A percentile compares a stretch with the other conserved stretches of the same genome.
These are phyloP conservation scores for Quercus parvula DNA, from an alignment of 306 rosid genomes.

Conservation along the genomic window DNA sequence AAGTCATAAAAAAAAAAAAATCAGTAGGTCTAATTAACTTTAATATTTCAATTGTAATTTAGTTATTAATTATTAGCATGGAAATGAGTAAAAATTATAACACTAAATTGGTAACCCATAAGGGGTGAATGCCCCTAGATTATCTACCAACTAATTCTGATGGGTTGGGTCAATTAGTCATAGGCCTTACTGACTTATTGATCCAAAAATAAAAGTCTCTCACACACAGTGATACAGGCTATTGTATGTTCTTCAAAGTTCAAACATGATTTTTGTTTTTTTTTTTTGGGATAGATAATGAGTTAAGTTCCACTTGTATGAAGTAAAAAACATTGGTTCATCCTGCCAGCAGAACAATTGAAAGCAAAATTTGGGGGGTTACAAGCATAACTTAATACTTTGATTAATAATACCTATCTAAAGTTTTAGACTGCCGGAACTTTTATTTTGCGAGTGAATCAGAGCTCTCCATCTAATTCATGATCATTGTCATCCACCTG, in stretches of 20 bases:
- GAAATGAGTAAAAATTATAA: too few species aligned
- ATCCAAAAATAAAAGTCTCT: background rate
- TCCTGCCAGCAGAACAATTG: background rate
- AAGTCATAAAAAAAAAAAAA: too few species aligned
- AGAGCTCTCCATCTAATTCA: slow-evolving; percentile 58
- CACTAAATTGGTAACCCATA: too few species aligned
- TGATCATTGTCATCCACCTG: slow-evolving; percentile 23
- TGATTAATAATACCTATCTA: background rate
- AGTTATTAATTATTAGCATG: too few species aligned
- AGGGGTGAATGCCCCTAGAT: too few species aligned
- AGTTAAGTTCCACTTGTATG: too few species aligned
- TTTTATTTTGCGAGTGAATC: slow-evolving; percentile 9
- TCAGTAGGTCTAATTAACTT: too few species aligned
- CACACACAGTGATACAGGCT: background rate
- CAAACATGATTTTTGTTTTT: too few species aligned
- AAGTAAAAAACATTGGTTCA: background rate
- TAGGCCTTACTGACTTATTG: too few species aligned
- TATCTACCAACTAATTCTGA: too few species aligned
- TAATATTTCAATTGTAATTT: too few species aligned
- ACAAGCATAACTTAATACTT: background rate
- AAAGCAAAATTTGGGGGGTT: background rate
- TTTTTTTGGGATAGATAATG: background rate
- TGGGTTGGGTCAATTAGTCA: too few species aligned
- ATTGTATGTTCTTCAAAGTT: background rate
- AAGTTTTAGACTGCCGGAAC: background rate